These are phyloP conservation scores for Chaetoceros muelleri DNA, from an alignment of 108 stramenopile genomes.

Conservation along the genomic window DNA sequence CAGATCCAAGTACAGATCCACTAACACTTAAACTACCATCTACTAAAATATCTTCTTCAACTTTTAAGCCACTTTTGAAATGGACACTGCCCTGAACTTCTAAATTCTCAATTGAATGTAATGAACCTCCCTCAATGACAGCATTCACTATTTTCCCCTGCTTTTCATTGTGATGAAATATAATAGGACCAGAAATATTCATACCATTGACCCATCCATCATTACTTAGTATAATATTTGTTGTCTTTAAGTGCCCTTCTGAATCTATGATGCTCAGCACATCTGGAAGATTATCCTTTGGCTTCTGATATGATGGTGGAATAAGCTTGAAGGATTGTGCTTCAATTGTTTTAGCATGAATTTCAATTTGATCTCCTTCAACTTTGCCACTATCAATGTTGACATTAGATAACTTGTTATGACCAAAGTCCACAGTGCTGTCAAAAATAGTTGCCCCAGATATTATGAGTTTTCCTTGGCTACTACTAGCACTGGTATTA, in stretches of 20 bases:
- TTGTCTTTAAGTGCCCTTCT: neutral
- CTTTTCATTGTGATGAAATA: neutral
- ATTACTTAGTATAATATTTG: neutral
- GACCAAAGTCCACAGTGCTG: constrained; percentile 16
- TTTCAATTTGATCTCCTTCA: constrained; percentile 8
- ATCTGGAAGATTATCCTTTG: neutral
- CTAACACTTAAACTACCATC: constrained; percentile 34
- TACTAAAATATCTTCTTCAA: constrained; percentile 31
- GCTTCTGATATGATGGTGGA: neutral
- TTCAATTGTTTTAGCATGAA: constrained; percentile 13
- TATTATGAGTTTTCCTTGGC: too few species aligned
- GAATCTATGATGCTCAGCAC: neutral
- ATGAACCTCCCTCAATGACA: constrained; percentile 2
- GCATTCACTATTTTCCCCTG: neutral
- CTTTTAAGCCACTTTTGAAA: constrained; percentile 17
- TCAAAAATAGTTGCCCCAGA: constrained; percentile 18
- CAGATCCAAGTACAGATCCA: constrained; percentile 46
- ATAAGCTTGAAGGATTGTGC: constrained; percentile 12
- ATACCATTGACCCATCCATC: constrained; percentile 12
- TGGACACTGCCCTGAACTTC: constrained; percentile 10
- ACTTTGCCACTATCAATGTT: constrained; percentile 17
- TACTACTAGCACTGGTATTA: constrained; percentile 13
- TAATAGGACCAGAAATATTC: constrained; percentile 7
- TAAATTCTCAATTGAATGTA: constrained; percentile 10
- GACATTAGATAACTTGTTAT: constrained; percentile 11